Evolutionary conservation across 2,329 filamentous ascomycete species (phyloP).

Genomic region (Neofusicoccum parvum): DNA sequence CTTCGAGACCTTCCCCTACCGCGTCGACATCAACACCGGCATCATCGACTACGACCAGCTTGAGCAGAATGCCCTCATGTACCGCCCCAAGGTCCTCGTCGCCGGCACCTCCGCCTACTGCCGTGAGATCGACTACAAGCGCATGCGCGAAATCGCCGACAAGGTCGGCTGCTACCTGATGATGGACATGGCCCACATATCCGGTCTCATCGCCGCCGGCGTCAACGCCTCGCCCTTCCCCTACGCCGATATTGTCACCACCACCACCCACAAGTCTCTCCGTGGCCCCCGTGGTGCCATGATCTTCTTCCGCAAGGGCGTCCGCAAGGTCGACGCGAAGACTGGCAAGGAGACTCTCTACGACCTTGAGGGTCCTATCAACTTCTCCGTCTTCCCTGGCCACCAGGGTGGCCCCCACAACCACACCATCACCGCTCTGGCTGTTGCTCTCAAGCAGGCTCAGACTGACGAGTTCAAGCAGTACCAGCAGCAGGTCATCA

Average conservation of each 20-base stretch:
- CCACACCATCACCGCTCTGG: constrained; percentile 97
- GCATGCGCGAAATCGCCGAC: constrained; percentile 87
- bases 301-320: constrained; percentile 97
- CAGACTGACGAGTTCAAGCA: constrained; percentile 85
- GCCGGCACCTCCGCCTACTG: constrained; percentile 96
- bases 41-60: constrained; percentile 94
- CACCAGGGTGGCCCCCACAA: constrained; percentile 99
- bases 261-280: constrained; percentile 96
- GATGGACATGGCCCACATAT: constrained; percentile 97
- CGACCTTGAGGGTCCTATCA: constrained; percentile 90
- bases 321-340: constrained; percentile 80
- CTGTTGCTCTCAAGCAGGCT: constrained; percentile 94
- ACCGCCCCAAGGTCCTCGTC: constrained; percentile 93
- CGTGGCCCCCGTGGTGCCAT: constrained; percentile 93
- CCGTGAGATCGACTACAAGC: constrained; percentile 90
- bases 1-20: constrained; percentile 97
- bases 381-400: constrained; percentile 94
- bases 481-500: constrained; percentile 90
- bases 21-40: constrained; percentile 84
- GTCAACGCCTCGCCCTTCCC: constrained; percentile 89
- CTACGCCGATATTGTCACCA: constrained; percentile 92
- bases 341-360: constrained; percentile 84
- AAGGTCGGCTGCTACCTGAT: constrained; percentile 91
- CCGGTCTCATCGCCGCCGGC: constrained; percentile 87
- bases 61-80: constrained; percentile 82